Conservation (phyloP, 2,329 filamentous ascomycete genomes). For the Triangularia setosa region DNA sequence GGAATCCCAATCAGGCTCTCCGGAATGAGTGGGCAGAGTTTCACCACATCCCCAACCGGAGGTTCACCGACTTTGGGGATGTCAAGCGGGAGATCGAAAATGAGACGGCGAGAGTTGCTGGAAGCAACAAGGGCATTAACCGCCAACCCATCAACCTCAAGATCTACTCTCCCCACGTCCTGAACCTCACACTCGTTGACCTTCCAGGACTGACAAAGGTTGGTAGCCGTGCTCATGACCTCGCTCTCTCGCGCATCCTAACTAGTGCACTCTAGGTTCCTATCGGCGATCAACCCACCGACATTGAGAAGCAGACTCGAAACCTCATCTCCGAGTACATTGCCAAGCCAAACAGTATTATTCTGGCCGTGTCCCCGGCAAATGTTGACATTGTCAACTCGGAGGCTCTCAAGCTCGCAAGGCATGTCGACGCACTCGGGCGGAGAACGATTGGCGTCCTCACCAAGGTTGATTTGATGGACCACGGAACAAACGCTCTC, state of each 20-base stretch:
- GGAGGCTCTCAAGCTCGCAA: conserved; percentile 90
- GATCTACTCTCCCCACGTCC: conserved; percentile 93
- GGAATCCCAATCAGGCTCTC: conserved; percentile 66
- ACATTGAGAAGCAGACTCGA: conserved; percentile 98
- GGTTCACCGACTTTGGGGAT: conserved; percentile 93
- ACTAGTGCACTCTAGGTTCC: conserved; percentile 59
- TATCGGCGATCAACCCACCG: conserved; percentile 93
- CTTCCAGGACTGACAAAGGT: conserved; percentile 94
- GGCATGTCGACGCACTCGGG: conserved; percentile 93
- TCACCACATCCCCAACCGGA: conserved; percentile 85
- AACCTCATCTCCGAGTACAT: conserved; percentile 98
- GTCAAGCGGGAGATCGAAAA: conserved; percentile 95
- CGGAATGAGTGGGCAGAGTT: conserved; percentile 87
- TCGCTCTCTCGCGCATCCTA: conserved; percentile 12
- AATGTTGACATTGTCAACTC: conserved; percentile 99
- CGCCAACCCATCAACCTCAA: conserved; percentile 96
- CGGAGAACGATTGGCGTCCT: conserved; percentile 93
- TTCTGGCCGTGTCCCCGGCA: conserved; percentile 91
- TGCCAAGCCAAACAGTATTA: conserved; percentile 96
- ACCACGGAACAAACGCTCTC: conserved; percentile 94
- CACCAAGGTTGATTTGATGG: conserved; percentile 97
- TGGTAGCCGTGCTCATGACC: conserved; percentile 23
- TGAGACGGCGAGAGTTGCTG: conserved; percentile 63
- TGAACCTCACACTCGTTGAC: conserved; percentile 95
- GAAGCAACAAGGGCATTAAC: conserved; percentile 98